Conservation (phyloP, 352 stramenopile genomes). For the Pythium dissotocum region DNA sequence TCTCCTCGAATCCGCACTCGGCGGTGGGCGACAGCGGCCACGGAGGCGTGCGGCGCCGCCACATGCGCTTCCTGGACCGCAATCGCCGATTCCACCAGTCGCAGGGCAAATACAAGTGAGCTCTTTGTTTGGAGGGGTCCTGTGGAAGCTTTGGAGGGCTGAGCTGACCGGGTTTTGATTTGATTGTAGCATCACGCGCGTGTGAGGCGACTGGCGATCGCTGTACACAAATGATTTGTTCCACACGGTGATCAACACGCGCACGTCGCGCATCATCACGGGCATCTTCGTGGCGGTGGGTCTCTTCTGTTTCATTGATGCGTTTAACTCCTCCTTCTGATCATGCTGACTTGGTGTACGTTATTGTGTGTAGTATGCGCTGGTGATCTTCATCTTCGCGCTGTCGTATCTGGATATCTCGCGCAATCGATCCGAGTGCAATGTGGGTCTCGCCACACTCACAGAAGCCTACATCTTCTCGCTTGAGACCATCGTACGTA, state of each 20-base stretch:
- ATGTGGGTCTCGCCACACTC: slow-evolving; percentile 71
- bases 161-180: not conserved
- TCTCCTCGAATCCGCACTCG: slow-evolving; percentile 16
- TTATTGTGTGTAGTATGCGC: slow-evolving; percentile 53
- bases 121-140: slow-evolving; percentile 5
- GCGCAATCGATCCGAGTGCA: slow-evolving; percentile 53
- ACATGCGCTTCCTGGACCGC: slow-evolving; percentile 64
- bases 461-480: slow-evolving; percentile 89
- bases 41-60: slow-evolving; percentile 1
- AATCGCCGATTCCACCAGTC: slow-evolving; percentile 69
- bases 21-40: slow-evolving; percentile 11
- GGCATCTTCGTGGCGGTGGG: slow-evolving; percentile 76
- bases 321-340: not conserved
- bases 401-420: slow-evolving; percentile 76
- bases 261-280: slow-evolving; percentile 75
- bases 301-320: not conserved
- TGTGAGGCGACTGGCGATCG: slow-evolving; percentile 75
- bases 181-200: slow-evolving; percentile 49
- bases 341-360: slow-evolving; percentile 5
- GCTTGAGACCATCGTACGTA: slow-evolving; percentile 82
- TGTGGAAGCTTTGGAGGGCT: not conserved
- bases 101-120: slow-evolving; percentile 67
- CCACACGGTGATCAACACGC: slow-evolving; percentile 88
- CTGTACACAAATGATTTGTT: slow-evolving; percentile 88
- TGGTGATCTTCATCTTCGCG: slow-evolving; percentile 83